A percentile compares a stretch with the other conserved stretches of the same genome.
These are phyloP conservation scores for Apiosordaria backusii DNA, from an alignment of 495 filamentous ascomycete species.

Conservation along the genomic window DNA sequence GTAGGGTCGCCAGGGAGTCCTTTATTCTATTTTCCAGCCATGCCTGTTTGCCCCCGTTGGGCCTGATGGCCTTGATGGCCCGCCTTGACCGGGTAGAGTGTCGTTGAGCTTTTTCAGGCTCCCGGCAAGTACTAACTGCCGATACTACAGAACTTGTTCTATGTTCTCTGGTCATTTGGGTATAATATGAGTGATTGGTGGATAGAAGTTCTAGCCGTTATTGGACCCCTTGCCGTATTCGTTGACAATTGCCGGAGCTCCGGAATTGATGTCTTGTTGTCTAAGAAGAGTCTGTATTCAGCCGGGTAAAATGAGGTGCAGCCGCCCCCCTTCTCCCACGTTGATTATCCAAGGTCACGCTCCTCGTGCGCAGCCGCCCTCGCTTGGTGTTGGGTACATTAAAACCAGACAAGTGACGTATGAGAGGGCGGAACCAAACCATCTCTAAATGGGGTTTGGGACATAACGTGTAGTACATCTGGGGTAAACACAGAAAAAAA, in stretches of 20 bases:
- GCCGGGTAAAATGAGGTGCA: slow-evolving; percentile 24
- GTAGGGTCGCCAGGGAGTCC: neutral
- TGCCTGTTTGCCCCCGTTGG: neutral
- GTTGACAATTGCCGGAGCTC: slow-evolving; percentile 40
- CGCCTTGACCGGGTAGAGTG: slow-evolving; percentile 19
- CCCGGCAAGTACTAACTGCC: slow-evolving; percentile 39
- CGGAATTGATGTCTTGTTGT: slow-evolving; percentile 21
- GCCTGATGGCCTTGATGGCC: slow-evolving; percentile 2
- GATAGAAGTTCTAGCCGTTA: slow-evolving; percentile 30
- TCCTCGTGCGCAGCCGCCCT: slow-evolving; percentile 4
- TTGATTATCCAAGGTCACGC: slow-evolving; percentile 18
- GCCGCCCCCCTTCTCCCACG: slow-evolving; percentile 4
- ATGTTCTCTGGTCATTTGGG: slow-evolving; percentile 36
- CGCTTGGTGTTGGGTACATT: slow-evolving; percentile 4
- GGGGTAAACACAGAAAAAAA: neutral
- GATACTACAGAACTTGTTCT: slow-evolving; percentile 40
- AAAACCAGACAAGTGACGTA: slow-evolving; percentile 17
- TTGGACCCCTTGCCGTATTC: slow-evolving; percentile 39
- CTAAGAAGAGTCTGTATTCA: slow-evolving; percentile 7
- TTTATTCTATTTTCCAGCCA: slow-evolving; percentile 7
- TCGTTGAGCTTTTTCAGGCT: slow-evolving; percentile 21
- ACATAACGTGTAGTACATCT: neutral
- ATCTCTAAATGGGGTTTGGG: slow-evolving; percentile 3
- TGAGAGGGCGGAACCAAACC: slow-evolving; percentile 10
- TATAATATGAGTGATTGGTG: slow-evolving; percentile 39